These are phyloP conservation scores for Trypanosoma conorhini DNA, from an alignment of 208 protist genomes.

Conservation along the genomic window DNA sequence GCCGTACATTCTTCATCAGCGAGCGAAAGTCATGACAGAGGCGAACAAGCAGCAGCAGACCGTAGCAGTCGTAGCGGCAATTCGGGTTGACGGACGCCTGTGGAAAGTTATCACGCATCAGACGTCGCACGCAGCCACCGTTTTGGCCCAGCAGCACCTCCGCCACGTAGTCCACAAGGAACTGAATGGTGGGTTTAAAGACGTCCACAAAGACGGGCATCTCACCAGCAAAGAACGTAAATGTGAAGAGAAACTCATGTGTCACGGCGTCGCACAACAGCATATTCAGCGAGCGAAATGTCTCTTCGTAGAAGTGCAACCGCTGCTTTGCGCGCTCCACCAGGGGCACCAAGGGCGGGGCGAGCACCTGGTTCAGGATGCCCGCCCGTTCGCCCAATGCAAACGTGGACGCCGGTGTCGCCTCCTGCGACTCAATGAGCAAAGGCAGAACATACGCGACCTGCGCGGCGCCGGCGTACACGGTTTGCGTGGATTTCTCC, in stretches of 20 bases:
- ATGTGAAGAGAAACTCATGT: conserved; percentile 90
- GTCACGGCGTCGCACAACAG: conserved; percentile 81
- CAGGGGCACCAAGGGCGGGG: conserved; percentile 66
- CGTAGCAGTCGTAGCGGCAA: conserved; percentile 72
- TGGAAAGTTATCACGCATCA: conserved; percentile 46
- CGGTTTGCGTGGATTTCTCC: conserved; percentile 46
- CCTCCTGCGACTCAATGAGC: conserved; percentile 39
- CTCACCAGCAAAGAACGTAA: conserved; percentile 81
- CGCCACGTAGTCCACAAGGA: conserved; percentile 78
- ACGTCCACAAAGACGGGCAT: conserved; percentile 79
- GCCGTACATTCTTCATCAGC: conserved; percentile 66
- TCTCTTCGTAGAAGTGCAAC: conserved; percentile 80
- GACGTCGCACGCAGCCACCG: conserved; percentile 32
- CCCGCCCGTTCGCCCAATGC: conserved; percentile 51
- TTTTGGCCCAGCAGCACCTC: conserved; percentile 66
- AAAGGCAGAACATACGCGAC: conserved; percentile 47
- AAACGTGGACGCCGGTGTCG: conserved; percentile 26
- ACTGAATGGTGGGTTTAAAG: conserved; percentile 76
- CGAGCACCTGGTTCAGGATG: conserved; percentile 54
- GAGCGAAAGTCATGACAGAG: conserved; percentile 78
- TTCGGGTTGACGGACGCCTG: conserved; percentile 45
- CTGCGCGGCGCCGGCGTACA: neutral
- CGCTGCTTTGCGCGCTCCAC: conserved; percentile 58
- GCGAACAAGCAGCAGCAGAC: conserved; percentile 72
- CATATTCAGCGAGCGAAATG: conserved; percentile 70